Evolutionary conservation across 352 stramenopile species (phyloP).

Genomic region (Phytophthora multivora): DNA sequence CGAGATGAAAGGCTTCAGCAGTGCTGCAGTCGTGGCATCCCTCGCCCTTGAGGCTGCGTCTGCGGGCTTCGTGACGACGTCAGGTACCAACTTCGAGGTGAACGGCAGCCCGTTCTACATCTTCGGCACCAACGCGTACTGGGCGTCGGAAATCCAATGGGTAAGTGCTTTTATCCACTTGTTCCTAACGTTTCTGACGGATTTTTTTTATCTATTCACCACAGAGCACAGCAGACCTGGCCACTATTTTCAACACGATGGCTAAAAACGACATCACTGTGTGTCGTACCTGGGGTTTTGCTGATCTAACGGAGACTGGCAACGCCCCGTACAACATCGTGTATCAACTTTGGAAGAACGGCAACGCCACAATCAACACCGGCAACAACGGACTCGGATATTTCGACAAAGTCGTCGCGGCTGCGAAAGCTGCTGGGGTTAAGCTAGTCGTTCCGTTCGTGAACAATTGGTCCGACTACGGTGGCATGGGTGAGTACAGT

Average conservation of each 20-base stretch:
- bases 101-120: constrained; percentile 39
- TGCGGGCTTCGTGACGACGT: constrained; percentile 37
- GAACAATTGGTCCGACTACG: constrained; percentile 47
- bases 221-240: constrained; percentile 26
- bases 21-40: constrained; percentile 10
- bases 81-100: constrained; percentile 31
- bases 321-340: constrained; percentile 31
- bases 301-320: constrained; percentile 21
- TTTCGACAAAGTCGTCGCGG: constrained; percentile 34
- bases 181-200: neutral
- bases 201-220: neutral
- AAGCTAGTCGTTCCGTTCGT: constrained; percentile 41
- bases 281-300: constrained; percentile 33
- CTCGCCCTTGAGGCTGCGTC: constrained; percentile 5
- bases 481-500: constrained; percentile 36
- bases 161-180: constrained; percentile 3
- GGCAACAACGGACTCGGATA: constrained; percentile 34
- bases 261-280: constrained; percentile 34
- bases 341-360: constrained; percentile 38
- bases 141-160: constrained; percentile 35
- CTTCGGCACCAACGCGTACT: constrained; percentile 41
- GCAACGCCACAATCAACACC: constrained; percentile 34
- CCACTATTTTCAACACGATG: constrained; percentile 40
- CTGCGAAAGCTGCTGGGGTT: constrained; percentile 38
- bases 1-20: constrained; percentile 30